phyloP scores from a whole-genome alignment of 257 asterid species.

The Przewalskia tangutica region DNA sequence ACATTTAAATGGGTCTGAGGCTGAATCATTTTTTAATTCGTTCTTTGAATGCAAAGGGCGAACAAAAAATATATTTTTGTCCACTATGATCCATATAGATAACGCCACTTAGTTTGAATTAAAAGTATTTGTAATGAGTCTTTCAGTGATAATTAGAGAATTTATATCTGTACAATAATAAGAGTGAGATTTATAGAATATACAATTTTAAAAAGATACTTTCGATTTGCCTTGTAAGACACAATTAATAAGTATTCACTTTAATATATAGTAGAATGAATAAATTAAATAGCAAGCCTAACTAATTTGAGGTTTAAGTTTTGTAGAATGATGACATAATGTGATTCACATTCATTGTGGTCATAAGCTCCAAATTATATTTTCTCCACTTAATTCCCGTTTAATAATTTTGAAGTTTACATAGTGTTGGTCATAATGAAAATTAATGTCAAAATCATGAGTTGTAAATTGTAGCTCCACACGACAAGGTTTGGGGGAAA shows the following conservation, averaged over 20 bases:
- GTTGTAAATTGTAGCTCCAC: background rate
- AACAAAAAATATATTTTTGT: too few relatives aligned
- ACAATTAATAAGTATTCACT: background rate
- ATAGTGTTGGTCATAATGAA: background rate
- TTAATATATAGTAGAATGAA: background rate
- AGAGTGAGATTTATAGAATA: background rate
- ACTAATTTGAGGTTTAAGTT: background rate
- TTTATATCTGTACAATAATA: too few relatives aligned
- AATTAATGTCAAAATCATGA: background rate
- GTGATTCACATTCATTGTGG: background rate
- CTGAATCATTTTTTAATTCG: too few relatives aligned
- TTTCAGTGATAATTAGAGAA: too few relatives aligned
- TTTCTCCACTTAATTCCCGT: background rate
- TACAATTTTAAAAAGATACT: background rate
- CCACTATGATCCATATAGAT: too few relatives aligned
- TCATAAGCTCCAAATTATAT: background rate
- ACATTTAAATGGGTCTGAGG: too few relatives aligned
- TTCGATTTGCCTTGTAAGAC: background rate
- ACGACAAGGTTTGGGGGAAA: background rate
- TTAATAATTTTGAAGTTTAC: background rate
- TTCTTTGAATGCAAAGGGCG: too few relatives aligned
- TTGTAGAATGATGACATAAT: background rate
- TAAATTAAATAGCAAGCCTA: background rate
- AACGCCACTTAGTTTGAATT: too few relatives aligned
- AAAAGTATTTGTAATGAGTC: too few relatives aligned